Evolutionary conservation across 257 asterid species (phyloP).

Genomic region (Jacaranda mimosifolia): DNA sequence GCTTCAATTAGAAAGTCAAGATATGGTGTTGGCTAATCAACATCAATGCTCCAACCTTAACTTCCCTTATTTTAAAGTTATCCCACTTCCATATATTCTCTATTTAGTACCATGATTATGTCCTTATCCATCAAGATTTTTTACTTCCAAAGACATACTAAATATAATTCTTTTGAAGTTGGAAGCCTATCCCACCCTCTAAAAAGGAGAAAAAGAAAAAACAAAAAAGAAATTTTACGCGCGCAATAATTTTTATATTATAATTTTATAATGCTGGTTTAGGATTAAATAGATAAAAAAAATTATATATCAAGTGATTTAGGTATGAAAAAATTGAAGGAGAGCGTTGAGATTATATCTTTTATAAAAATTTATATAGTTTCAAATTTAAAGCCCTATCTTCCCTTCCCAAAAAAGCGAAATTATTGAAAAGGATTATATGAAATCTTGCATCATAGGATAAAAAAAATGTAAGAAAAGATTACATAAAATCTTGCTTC

Average conservation of each 20-base stretch:
- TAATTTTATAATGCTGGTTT: background rate
- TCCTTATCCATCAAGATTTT: background rate
- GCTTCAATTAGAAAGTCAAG: conserved; percentile 42
- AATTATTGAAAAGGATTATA: background rate
- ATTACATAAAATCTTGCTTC: background rate
- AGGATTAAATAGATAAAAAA: background rate
- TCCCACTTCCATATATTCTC: conserved; percentile 2
- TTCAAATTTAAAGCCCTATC: too few species aligned
- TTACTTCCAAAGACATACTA: background rate
- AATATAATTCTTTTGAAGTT: background rate
- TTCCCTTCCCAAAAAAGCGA: background rate
- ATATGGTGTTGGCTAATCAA: conserved; percentile 34
- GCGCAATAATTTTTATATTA: background rate
- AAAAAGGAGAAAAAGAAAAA: background rate
- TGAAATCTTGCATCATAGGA: background rate
- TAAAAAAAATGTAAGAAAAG: too few species aligned
- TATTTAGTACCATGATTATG: conserved; percentile 9
- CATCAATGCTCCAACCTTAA: conserved; percentile 21
- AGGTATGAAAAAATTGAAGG: background rate
- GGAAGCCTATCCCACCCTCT: background rate
- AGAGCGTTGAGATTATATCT: too few species aligned
- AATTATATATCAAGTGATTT: background rate
- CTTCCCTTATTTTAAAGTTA: conserved; percentile 39
- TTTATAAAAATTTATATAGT: too few species aligned
- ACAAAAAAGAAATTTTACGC: background rate